Evolutionary conservation across 495 filamentous ascomycete genomes (phyloP), one percentile per base, ranked within the genome.

Genomic region (Neurospora tetrasperma): DNA sequence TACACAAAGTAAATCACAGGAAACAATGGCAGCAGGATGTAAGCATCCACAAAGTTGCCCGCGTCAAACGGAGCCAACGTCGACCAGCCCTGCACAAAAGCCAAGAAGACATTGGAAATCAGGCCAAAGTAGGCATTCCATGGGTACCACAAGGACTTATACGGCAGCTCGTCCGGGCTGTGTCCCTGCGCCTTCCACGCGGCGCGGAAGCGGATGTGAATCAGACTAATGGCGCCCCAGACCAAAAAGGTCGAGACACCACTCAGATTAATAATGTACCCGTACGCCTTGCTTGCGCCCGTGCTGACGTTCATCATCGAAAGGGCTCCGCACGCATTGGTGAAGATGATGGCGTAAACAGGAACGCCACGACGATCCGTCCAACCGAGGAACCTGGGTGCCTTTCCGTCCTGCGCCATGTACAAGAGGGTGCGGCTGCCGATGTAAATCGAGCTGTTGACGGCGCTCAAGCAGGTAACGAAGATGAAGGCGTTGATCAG

Each of bases 401-500:
- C 91, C 82, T 90, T 91, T 42, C 86, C 80, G 71, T 85, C 86
- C 69, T 89, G 86, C 3, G 88, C 88, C 87, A 93, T 89, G 81
- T 85, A 91, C 38, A 91, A 82, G 14, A 93, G 74, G 0, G 89
- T 91, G 54, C 91, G 85, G 12, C 88, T 90, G 14, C 85, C 86
- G 71, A 92, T 89, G 75, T 92, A 93, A 41, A 93, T 85, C 2
- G 88, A 91, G 39, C 86, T 87, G 80, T 92, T 93, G 40, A 89
- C 86, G 23, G 90, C 90, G n/a, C 87, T 90, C 40, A 91, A 83
- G 71, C 89, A 89, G 39, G 90, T 90, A 70, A 91, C 82, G 38
- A 92, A 84, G 77, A 93, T 92, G 71, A 93, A 85, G 41, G 86
- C 90, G 75, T 93, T 93, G 85, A 93, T 90, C 5, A 93, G 83